phyloP scores from a whole-genome alignment of 768 basidiomycete genomes.

The Leccinum barrowsii region DNA sequence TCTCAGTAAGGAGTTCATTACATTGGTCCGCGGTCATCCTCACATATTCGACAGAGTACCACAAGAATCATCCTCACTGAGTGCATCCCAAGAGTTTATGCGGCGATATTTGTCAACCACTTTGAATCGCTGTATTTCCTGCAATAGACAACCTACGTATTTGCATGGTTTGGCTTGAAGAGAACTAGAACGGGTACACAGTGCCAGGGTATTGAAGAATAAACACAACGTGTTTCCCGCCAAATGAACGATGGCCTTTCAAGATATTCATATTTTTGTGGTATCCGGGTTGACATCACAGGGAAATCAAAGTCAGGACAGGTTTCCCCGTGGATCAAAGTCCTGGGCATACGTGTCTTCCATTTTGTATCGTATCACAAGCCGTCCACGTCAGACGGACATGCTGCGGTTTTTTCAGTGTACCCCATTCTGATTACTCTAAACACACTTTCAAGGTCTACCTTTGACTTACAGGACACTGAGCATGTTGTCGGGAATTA shows the following conservation, averaged over 20 bases:
- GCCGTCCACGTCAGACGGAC: neutral
- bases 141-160: constrained; percentile 23
- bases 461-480: neutral
- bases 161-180: neutral
- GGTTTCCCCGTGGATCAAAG: neutral
- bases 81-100: constrained; percentile 5
- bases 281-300: constrained; percentile 4
- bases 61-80: constrained; percentile 89
- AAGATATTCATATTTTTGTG: neutral
- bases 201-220: neutral
- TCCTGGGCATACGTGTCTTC: neutral
- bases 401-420: neutral
- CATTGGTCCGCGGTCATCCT: constrained; percentile 14
- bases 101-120: constrained; percentile 5
- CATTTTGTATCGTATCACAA: neutral
- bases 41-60: constrained; percentile 57
- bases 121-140: constrained; percentile 18
- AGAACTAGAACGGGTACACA: neutral
- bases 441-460: neutral
- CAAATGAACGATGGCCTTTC: neutral
- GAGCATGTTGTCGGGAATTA: neutral
- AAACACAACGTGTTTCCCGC: neutral
- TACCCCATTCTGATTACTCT: neutral
- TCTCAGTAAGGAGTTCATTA: constrained; percentile 56
- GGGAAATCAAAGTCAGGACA: neutral